These are phyloP conservation scores for Tillandsia leiboldiana DNA, from an alignment of 176 grass and related monocot genomes.

Conservation along the genomic window DNA sequence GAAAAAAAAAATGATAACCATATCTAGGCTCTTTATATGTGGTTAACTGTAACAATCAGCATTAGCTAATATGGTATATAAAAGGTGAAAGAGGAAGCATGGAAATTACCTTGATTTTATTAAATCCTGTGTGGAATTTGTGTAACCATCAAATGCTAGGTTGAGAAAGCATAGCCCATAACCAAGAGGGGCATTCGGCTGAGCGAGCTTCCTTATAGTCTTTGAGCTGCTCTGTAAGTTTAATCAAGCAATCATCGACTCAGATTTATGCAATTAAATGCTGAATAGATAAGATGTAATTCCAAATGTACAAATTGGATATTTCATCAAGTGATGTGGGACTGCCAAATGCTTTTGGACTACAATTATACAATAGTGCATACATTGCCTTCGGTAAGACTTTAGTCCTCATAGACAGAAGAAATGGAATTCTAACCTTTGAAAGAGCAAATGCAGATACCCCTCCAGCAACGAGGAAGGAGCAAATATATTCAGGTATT, in stretches of 20 bases:
- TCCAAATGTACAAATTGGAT: conserved; percentile 8
- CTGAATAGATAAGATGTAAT: background rate
- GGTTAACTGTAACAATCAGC: no score
- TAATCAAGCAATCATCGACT: no score
- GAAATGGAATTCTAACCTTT: conserved; percentile 47
- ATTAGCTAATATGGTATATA: no score
- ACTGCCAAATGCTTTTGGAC: no score
- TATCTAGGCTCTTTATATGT: background rate
- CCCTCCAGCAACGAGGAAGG: conserved; percentile 90
- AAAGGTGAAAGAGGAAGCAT: no score
- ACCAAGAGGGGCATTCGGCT: conserved; percentile 91
- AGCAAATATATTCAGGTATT: conserved; percentile 84
- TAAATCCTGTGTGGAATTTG: conserved; percentile 95
- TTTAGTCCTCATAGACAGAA: background rate
- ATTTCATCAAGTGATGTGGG: background rate
- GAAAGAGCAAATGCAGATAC: conserved; percentile 91
- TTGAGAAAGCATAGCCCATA: conserved; percentile 95
- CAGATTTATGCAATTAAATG: no score
- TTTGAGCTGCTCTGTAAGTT: conserved; percentile 80
- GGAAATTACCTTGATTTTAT: conserved; percentile 12
- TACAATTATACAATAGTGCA: no score
- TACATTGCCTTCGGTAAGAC: no score
- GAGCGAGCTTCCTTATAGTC: conserved; percentile 95
- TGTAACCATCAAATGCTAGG: conserved; percentile 92
- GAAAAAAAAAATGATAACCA: background rate